A percentile compares a stretch with the other conserved stretches of the same genome.
Evolutionary conservation across 2,329 filamentous ascomycete species (phyloP).

Genomic region (Samsoniella hepiali): DNA sequence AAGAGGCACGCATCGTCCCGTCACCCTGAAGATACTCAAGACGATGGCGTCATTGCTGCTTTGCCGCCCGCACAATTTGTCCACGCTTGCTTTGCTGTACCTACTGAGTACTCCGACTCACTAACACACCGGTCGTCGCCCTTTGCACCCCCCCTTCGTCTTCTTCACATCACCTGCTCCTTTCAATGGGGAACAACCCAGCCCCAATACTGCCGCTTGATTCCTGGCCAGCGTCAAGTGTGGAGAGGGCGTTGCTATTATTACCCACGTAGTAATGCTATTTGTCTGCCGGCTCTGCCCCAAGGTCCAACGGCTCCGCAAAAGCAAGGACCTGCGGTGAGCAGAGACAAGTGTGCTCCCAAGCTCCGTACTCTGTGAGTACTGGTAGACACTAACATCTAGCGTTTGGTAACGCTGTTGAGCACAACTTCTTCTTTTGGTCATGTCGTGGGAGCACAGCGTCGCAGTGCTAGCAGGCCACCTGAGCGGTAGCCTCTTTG

Average conservation of each 20-base stretch:
- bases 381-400: background rate
- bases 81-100: background rate
- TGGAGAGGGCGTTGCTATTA: constrained; percentile 3
- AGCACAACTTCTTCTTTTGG: background rate
- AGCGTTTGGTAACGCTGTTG: background rate
- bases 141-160: background rate
- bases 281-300: background rate
- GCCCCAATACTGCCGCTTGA: background rate
- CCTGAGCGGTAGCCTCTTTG: background rate
- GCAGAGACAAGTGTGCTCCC: background rate
- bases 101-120: background rate
- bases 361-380: too few relatives aligned
- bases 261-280: constrained; percentile 4
- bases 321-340: constrained; percentile 10
- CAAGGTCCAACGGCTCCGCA: constrained; percentile 10
- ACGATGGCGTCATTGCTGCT: constrained; percentile 6
- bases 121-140: too few relatives aligned
- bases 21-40: background rate
- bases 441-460: background rate
- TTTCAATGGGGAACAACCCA: background rate
- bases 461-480: background rate
- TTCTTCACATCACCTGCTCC: constrained; percentile 14
- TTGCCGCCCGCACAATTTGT: background rate
- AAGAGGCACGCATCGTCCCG: background rate
- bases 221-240: background rate